These are phyloP conservation scores for Aspergillus niger DNA, from an alignment of 2,329 filamentous ascomycete species.

Conservation along the genomic window DNA sequence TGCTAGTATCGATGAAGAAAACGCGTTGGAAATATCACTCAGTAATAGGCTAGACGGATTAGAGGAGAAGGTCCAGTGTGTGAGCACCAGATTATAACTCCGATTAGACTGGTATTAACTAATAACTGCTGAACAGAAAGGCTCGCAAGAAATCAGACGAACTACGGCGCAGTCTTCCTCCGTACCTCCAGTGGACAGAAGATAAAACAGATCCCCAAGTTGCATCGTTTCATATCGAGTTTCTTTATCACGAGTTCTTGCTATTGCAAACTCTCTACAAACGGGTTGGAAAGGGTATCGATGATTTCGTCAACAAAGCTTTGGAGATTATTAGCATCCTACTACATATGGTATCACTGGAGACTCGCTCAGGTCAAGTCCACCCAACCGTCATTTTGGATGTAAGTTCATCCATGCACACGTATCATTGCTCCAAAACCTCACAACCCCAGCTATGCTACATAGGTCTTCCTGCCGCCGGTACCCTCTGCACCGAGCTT, in stretches of 20 bases:
- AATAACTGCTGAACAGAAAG: neutral
- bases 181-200: slow-evolving; percentile 12
- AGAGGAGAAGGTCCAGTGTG: slow-evolving; percentile 9
- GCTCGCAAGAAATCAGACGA: slow-evolving; percentile 5
- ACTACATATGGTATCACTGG: slow-evolving; percentile 2
- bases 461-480: slow-evolving; percentile 28
- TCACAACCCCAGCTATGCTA: slow-evolving; percentile 16
- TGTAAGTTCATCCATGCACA: neutral
- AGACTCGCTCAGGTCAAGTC: slow-evolving; percentile 4
- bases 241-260: slow-evolving; percentile 24
- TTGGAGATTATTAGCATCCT: slow-evolving; percentile 7
- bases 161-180: slow-evolving; percentile 1
- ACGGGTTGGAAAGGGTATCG: slow-evolving; percentile 12
- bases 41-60: neutral
- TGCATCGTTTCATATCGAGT: slow-evolving; percentile 18
- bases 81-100: neutral
- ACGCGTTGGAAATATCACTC: slow-evolving; percentile 24
- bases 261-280: slow-evolving; percentile 22
- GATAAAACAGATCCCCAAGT: neutral
- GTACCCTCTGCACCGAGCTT: slow-evolving; percentile 23
- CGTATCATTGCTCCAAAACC: too few species aligned
- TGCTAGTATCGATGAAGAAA: slow-evolving; percentile 22
- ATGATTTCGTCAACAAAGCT: neutral
- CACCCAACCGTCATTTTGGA: neutral
- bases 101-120: too few species aligned